Evolutionary conservation across 768 basidiomycete species (phyloP).

Genomic region (Baorangia bicolor): DNA sequence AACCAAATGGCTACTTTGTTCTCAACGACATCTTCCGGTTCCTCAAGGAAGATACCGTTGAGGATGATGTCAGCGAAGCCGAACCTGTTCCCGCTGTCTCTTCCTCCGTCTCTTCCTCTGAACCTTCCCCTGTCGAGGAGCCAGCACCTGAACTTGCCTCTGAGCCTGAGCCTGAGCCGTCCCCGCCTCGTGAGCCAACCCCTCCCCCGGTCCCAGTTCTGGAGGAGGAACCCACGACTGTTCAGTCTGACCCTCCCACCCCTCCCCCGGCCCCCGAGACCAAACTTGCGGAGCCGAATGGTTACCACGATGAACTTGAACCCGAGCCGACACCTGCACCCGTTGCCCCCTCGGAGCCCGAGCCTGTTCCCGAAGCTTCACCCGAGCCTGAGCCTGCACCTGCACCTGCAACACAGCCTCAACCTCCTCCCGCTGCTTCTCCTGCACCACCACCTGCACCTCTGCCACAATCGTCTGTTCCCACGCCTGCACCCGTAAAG

Average conservation of each 20-base stretch:
- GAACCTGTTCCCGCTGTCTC: constrained; percentile 36
- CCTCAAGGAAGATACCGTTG: constrained; percentile 91
- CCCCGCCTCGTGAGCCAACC: constrained; percentile 30
- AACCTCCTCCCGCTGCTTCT: constrained; percentile 17
- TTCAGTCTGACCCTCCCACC: constrained; percentile 31
- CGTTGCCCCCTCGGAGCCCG: constrained; percentile 21
- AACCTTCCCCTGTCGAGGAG: constrained; percentile 36
- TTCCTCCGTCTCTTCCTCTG: constrained; percentile 33
- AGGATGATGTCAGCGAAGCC: constrained; percentile 65
- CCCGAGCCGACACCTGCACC: constrained; percentile 28
- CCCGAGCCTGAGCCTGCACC: constrained; percentile 31
- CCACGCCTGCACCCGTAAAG: constrained; percentile 36
- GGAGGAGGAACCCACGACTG: constrained; percentile 43
- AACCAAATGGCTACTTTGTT: constrained; percentile 98
- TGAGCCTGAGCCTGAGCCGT: constrained; percentile 31
- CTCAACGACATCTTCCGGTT: constrained; percentile 99
- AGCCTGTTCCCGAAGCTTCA: constrained; percentile 26
- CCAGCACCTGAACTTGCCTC: constrained; percentile 30
- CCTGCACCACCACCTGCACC: constrained; percentile 33
- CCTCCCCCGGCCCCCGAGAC: constrained; percentile 40
- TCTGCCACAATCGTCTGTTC: constrained; percentile 28
- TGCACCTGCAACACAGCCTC: constrained; percentile 7
- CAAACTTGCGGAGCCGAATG: constrained; percentile 42
- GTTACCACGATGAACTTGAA: constrained; percentile 37
- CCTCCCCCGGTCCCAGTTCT: constrained; percentile 29